Base-by-base conservation (phyloP, 2,329 filamentous ascomycete genomes). In the Fusarium sp. region DNA sequence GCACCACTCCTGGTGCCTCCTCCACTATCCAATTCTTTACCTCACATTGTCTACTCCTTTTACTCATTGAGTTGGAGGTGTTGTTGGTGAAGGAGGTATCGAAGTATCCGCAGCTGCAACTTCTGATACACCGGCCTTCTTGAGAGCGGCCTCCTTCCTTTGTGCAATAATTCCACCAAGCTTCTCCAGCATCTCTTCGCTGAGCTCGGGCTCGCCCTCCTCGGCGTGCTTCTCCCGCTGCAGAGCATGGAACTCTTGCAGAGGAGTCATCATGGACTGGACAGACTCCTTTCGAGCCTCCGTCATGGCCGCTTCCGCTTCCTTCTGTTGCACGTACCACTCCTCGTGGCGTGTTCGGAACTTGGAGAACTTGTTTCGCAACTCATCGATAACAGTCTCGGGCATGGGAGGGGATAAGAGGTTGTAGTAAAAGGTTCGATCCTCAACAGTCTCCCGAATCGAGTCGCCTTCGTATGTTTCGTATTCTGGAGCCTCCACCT, bases 321-420 rank as follows among this genome's bases (percentile, higher is more conserved):
- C 83, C 83, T 90, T 90, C 79, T 83, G 81, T 69, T 83, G 83
- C 52, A 94, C 78, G 76, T 91, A 97, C 77, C 90, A 91, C 45
- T 86, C 82, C 67, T 94, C 91, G 81, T 97, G 93, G 47, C 92
- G 85, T 53, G 90, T 93, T 75, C 94, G 86, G 87, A 94, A 96
- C 73, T 86, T 88, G 71, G 90, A 92, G 85, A 90, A 97, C 77
- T 89, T 91, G 82, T 92, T 91, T 76, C 94, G 87, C 76, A 98
- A 84, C 83, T 98, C 95, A 77, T 97, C 90, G 69, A 97, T 85
- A 37, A 97, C 86, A n/a, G 80, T 81, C 30, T 84, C 80, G 7
- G 95, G 94, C 85, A 97, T 93, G 15, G 95, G 95, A 25, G 92
- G 86, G 17, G 86, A 83, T 27, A 94, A 82, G 23, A 98, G 83